Evolutionary conservation across 2,329 filamentous ascomycete genomes (phyloP), one percentile per base, ranked within the genome.

Genomic region (Colletotrichum tabaci): DNA sequence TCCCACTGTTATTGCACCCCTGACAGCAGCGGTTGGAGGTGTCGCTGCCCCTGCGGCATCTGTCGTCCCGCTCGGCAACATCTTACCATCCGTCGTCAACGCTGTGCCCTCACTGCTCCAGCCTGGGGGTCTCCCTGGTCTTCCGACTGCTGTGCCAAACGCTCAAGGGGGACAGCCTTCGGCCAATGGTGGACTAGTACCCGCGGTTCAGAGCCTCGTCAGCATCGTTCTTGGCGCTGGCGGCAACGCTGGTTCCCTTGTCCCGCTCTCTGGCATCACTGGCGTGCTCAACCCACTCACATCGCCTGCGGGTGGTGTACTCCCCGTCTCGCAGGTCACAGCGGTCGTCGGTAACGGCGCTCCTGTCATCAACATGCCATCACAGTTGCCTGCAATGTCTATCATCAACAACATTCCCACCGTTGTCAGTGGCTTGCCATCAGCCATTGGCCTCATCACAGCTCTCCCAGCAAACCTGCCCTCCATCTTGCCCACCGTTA

Each of bases 301-400:
- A 42, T 26, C 52, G 12, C 26, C 40, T 26, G 21, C 16, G 23
- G 53, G 1, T 15, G 40, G 55, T 7, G 35, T 30, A 3, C 7
- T 26, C 7, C 21, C 49, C 6, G 4, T 61, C 38, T 38, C 63
- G 15, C 63, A 30, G 15, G 15, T 57, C 10, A 71, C 65, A n/a
- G 40, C 26, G 15, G 35, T 35, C 46, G 1, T 47, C 16, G 40
- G 4, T 1, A 21, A 15, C 12, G 55, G 26, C 18, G n/a, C 30
- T 35, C 44, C 52, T 18, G 38, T 18, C 55, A 61, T 60, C 35
- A 47, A 2, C 26, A 30, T 44, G 1, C 64, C 49, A 26, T 0
- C 47, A 21, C 52, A 18, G 35, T 35, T 18, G 18, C 42, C n/a
- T 9, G 13, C 38, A 38, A 58, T 18, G 2, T 61, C 56, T 2